Conservation (phyloP, 495 filamentous ascomycete species). For the Daldinia vernicosa region DNA sequence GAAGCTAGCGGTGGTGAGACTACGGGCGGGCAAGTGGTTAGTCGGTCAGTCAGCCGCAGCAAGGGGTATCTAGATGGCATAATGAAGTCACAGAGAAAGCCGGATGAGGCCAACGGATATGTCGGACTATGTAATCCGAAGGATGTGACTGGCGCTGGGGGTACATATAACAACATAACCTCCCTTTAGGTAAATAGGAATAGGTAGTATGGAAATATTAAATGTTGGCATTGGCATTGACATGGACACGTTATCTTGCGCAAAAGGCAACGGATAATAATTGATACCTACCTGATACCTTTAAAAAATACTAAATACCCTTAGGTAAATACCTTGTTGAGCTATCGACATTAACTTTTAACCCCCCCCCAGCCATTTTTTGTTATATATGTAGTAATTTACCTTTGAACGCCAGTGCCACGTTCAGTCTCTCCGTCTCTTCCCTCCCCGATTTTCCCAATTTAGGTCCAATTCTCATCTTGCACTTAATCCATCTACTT, state of each 20-base stretch:
- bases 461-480: slow-evolving; percentile 9
- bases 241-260: slow-evolving; percentile 13
- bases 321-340: neutral
- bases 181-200: neutral
- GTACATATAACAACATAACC: neutral
- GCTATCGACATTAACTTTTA: slow-evolving; percentile 12
- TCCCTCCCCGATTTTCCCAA: slow-evolving; percentile 17
- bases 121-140: slow-evolving; percentile 41
- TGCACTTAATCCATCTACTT: slow-evolving; percentile 1
- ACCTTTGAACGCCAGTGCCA: slow-evolving; percentile 32
- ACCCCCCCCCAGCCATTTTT: slow-evolving; percentile 16
- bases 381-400: slow-evolving; percentile 7
- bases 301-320: slow-evolving; percentile 1
- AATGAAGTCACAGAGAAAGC: slow-evolving; percentile 35
- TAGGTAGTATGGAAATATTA: neutral
- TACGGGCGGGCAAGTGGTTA: slow-evolving; percentile 1
- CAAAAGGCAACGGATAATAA: slow-evolving; percentile 21
- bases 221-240: slow-evolving; percentile 5
- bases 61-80: slow-evolving; percentile 29
- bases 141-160: slow-evolving; percentile 24
- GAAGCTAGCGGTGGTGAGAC: neutral
- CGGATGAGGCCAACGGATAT: slow-evolving; percentile 27
- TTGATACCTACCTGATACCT: no score
- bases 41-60: slow-evolving; percentile 25
- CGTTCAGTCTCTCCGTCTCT: slow-evolving; percentile 22